Evolutionary conservation across 1,139 yeast species (phyloP), one percentile per base, ranked within the genome.

Genomic region (Yamadazyma dushanensis): DNA sequence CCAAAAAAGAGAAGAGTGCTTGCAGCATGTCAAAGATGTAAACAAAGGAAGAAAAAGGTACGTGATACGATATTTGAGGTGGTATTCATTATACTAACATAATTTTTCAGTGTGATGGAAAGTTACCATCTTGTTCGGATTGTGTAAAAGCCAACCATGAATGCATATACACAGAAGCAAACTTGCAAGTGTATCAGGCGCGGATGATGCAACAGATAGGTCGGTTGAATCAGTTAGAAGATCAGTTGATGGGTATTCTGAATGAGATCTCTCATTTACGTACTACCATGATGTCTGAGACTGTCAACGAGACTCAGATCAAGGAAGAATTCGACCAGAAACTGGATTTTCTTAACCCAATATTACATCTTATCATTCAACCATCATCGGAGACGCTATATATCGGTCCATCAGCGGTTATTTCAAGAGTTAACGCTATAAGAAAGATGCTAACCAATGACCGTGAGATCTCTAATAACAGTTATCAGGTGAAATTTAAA

Each of bases 341-440:
- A 19, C 28, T 25, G 13, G 29, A 27, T 5, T 41, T 41, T 21
- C 16, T 40, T 5, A 39, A 40, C 14, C 47, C 45, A 3, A 30
- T 43, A 9, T 18, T 41, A 4, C 35, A 25, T 14, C 34, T 45
- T 9, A 42, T 38, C 2, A 31, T 33, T 20, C 36, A 39, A 21
- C 49, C 50, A 2, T 26, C 38, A 2, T 29, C 29, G 6, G 40
- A 34, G 6, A 23, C 34, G 15, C 23, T 40, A 3, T 41, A 41
- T 26, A 37, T 44, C 9, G 47, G 49, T 9, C 46, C 36, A 26
- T 34, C 44, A 11, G 50, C 49, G 1, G 40, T 46, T 2, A 40
- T 44, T 9, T 44, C 50, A 1, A 44, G 45, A 35, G 50, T 44
- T 13, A 48, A 46, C 26, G 48, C 50, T 9, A 44, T 46, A 8